phyloP scores from a whole-genome alignment of 2,329 filamentous ascomycete species.

The Samsoniella hepiali region DNA sequence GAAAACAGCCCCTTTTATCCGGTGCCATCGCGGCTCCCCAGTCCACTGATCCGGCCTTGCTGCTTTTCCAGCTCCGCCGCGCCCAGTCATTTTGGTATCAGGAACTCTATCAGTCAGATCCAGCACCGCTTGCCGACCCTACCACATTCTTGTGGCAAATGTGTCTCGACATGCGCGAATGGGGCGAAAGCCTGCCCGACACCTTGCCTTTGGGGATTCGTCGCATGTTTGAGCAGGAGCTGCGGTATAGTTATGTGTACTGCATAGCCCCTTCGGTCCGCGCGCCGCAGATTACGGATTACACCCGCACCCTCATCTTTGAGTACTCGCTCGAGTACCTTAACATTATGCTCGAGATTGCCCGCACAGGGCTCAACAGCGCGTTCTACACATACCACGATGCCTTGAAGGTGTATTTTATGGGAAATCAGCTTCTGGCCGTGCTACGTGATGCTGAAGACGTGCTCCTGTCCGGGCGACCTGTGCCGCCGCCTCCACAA shows the following conservation, averaged over 20 bases:
- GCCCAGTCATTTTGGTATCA: slow-evolving; percentile 90
- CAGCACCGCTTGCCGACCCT: slow-evolving; percentile 64
- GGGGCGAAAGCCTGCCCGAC: slow-evolving; percentile 73
- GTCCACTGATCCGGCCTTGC: slow-evolving; percentile 65
- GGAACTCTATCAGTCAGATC: slow-evolving; percentile 75
- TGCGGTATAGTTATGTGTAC: slow-evolving; percentile 88
- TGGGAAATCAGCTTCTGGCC: slow-evolving; percentile 61
- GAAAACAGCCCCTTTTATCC: slow-evolving; percentile 41
- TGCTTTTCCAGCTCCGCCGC: slow-evolving; percentile 79
- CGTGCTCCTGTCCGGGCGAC: slow-evolving; percentile 48
- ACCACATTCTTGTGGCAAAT: slow-evolving; percentile 71
- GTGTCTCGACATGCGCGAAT: slow-evolving; percentile 73
- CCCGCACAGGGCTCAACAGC: slow-evolving; percentile 55
- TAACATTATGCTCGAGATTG: slow-evolving; percentile 66
- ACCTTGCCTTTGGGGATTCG: slow-evolving; percentile 63
- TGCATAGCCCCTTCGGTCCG: slow-evolving; percentile 77
- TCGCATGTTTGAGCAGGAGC: slow-evolving; percentile 79
- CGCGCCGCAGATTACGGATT: slow-evolving; percentile 68
- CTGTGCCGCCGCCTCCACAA: slow-evolving; percentile 42
- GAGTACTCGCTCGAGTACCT: slow-evolving; percentile 84
- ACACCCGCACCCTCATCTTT: slow-evolving; percentile 78
- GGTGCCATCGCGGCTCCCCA: slow-evolving; percentile 44
- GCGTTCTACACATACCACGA: slow-evolving; percentile 84
- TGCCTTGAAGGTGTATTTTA: slow-evolving; percentile 77
- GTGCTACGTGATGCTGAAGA: slow-evolving; percentile 58